Base-by-base conservation (phyloP, 2,329 filamentous ascomycete genomes). In the Diaporthe sp. region DNA sequence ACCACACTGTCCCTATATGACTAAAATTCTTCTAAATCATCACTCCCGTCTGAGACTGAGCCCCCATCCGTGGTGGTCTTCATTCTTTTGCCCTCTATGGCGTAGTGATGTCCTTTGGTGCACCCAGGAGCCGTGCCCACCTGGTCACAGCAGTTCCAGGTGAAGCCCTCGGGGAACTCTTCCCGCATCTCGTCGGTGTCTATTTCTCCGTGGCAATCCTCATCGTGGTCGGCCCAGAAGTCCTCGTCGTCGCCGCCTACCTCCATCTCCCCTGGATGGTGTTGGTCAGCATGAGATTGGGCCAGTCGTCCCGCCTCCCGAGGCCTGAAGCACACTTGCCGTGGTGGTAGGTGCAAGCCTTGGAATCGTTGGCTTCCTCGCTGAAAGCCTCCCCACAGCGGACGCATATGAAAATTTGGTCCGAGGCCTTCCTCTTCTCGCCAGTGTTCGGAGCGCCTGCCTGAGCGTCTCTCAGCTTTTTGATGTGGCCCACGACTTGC, bases 151-250 rank as follows among this genome's bases (percentile, higher is more conserved):
- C 82, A 84, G 25, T 51, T 39, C 83, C 82, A 84, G 15, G 73
- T 42, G 75, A 83, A 82, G 39, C 79, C 80, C 13, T 82, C 78
- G 0, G 81, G 80, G 46, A 37, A 79, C 3, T 80, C 76, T 22
- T 80, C 70, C 1, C 78, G 77, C 39, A 76, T 80, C 42, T 79
- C 76, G 0, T 76, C 28, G 1, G 77, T 77, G 71, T 83, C 80
- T 10, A 82, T 82, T 1, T 42, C 13, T 1, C 83, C 82, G 44
- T 83, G 80, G 42, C 67, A 77, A 1, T 72, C 9, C 65, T 81
- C 79, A 49, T 83, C 82, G 19, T 80, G 77, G 65, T 84, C 81
- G 3, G 75, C 79, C 82, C 82, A 84, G 39, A 77, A 61, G 53
- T 79, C 79, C 0, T 37, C 60, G 0, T 82, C 77, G 22, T 79